These are phyloP conservation scores for Chlorella sorokiniana DNA, from an alignment of 139 green algal species.

Conservation along the genomic window DNA sequence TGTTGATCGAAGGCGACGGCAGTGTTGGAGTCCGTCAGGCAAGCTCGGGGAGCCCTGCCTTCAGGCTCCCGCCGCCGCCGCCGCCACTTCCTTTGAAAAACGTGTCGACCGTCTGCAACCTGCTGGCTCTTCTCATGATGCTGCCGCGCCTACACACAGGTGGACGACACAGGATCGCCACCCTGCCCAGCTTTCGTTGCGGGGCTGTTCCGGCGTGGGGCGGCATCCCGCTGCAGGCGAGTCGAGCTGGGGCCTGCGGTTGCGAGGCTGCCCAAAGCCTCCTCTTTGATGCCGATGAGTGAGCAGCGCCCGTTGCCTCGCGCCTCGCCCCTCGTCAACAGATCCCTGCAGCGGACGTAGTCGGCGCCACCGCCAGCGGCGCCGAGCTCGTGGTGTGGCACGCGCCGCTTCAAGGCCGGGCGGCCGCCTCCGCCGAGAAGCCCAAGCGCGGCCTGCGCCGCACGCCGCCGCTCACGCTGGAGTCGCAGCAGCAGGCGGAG, in stretches of 20 bases:
- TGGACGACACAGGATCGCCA: background rate
- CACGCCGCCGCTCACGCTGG: slow-evolving; percentile 18
- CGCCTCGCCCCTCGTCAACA: background rate
- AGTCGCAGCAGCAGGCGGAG: background rate
- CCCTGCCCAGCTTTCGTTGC: background rate
- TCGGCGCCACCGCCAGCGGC: slow-evolving; percentile 8
- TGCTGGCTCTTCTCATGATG: background rate
- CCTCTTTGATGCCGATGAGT: background rate
- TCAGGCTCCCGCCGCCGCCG: background rate
- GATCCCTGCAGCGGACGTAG: background rate
- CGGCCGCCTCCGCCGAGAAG: background rate
- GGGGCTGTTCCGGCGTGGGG: background rate
- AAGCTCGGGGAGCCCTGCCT: background rate
- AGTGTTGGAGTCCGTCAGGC: background rate
- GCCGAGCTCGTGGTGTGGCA: slow-evolving; percentile 15
- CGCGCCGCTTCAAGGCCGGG: background rate
- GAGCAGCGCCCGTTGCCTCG: background rate
- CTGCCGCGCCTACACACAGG: too few relatives aligned
- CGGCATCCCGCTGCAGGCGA: background rate
- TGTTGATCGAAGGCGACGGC: background rate
- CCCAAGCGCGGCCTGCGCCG: slow-evolving; percentile 14
- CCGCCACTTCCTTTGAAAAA: background rate
- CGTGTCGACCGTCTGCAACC: background rate
- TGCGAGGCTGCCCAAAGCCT: background rate
- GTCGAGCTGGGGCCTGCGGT: background rate